Evolutionary conservation across 768 basidiomycete genomes (phyloP).

Genomic region (Leccinum uliginosum): DNA sequence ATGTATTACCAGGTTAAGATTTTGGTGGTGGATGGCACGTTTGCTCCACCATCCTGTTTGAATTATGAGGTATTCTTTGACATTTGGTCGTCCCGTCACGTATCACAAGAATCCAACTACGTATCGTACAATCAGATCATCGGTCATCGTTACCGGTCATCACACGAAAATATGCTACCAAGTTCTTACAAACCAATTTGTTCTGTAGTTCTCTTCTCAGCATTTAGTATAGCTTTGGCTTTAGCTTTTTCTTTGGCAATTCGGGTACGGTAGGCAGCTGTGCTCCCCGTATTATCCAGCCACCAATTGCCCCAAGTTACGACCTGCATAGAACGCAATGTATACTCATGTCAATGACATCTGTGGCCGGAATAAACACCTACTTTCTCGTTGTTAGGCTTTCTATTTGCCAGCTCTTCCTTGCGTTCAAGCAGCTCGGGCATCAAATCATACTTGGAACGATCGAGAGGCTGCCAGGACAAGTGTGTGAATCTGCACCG

Average conservation of each 20-base stretch:
- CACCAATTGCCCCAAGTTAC: conserved; percentile 9
- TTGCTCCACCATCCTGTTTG: too few species aligned
- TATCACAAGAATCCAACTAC: background rate
- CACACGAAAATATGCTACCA: too few species aligned
- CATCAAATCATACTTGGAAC: conserved; percentile 12
- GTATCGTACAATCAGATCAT: background rate
- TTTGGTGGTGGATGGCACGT: too few species aligned
- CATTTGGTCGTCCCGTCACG: too few species aligned
- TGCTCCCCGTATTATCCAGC: conserved; percentile 12
- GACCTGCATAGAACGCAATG: background rate
- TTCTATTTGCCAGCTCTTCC: background rate
- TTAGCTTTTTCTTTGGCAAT: conserved; percentile 12
- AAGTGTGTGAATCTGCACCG: background rate
- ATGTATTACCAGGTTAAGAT: too few species aligned
- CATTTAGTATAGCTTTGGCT: background rate
- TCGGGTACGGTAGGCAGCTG: conserved; percentile 11
- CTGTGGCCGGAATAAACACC: background rate
- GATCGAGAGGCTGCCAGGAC: conserved; percentile 8
- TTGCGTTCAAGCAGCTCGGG: conserved; percentile 6
- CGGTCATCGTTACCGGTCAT: too few species aligned
- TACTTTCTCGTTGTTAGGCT: background rate
- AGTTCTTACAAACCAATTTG: background rate
- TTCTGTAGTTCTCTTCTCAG: background rate
- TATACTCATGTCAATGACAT: background rate
- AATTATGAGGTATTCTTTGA: too few species aligned